Percentiles rank a stretch among this genome's conserved stretches.
phyloP scores from a whole-genome alignment of 2,329 filamentous ascomycete species.

The Fusarium temperatum region DNA sequence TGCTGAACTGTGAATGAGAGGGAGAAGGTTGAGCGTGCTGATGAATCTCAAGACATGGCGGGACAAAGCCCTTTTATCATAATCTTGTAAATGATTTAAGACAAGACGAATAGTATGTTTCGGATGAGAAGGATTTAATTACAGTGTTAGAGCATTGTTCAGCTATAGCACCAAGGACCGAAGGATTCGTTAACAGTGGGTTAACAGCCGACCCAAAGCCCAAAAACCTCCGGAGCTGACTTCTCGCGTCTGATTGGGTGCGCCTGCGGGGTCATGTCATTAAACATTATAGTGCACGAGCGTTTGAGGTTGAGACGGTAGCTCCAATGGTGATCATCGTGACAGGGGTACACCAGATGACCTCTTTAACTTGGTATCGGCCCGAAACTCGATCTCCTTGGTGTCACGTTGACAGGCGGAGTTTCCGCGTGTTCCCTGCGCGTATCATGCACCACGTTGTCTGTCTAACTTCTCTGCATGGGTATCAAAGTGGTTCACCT shows the following conservation, averaged over 20 bases:
- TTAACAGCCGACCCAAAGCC: neutral
- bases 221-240: neutral
- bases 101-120: neutral
- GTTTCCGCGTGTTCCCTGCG: slow-evolving; percentile 4
- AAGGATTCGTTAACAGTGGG: slow-evolving; percentile 2
- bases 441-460: neutral
- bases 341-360: slow-evolving; percentile 20
- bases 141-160: slow-evolving; percentile 6
- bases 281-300: slow-evolving; percentile 6
- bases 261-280: slow-evolving; percentile 19
- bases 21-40: neutral
- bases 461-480: neutral
- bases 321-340: slow-evolving; percentile 7
- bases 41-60: neutral
- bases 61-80: neutral
- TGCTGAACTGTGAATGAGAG: too few relatives aligned
- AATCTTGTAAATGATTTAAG: neutral
- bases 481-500: neutral
- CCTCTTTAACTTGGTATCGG: slow-evolving; percentile 9
- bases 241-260: neutral
- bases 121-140: slow-evolving; percentile 15
- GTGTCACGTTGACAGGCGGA: slow-evolving; percentile 21
- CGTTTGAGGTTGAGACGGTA: slow-evolving; percentile 5
- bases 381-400: slow-evolving; percentile 1
- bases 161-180: neutral